A percentile compares a stretch with the other conserved stretches of the same genome.
phyloP scores from a whole-genome alignment of 116 monocot species.

The Dioscorea cayenensis region DNA sequence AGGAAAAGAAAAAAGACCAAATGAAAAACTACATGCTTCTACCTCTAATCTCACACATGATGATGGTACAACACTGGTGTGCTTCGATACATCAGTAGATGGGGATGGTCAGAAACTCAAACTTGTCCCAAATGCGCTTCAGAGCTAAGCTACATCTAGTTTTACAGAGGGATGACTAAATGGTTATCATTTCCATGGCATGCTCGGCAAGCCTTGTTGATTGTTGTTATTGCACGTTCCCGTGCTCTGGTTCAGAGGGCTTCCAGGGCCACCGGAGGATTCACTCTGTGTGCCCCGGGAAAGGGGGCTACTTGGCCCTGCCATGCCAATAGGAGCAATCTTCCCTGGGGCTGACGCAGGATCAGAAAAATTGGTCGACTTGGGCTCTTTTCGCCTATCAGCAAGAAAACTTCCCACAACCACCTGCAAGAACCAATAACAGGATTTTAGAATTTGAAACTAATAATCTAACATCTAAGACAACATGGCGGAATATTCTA shows the following conservation, averaged over 20 bases:
- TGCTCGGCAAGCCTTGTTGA: conserved; percentile 44
- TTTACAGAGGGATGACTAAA: neutral
- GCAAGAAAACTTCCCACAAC: conserved; percentile 79
- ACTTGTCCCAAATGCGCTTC: neutral
- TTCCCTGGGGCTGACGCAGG: conserved; percentile 23
- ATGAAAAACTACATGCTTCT: neutral
- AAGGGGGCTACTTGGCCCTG: conserved; percentile 53
- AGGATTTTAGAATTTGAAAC: no score
- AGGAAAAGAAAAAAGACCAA: neutral
- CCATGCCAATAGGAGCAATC: conserved; percentile 9
- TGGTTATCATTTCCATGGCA: conserved; percentile 62
- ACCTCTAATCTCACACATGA: neutral
- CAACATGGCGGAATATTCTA: no score
- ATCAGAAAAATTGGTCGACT: conserved; percentile 19
- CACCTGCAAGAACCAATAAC: conserved; percentile 29
- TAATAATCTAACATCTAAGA: no score
- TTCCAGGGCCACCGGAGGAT: conserved; percentile 66
- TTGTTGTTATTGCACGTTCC: conserved; percentile 36
- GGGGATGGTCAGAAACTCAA: no score
- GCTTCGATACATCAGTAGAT: neutral
- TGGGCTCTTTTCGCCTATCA: conserved; percentile 56
- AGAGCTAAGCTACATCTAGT: neutral
- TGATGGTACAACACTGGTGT: neutral
- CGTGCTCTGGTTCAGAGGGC: conserved; percentile 56
- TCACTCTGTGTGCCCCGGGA: conserved; percentile 77